These are phyloP conservation scores for Calocybe cyanea DNA, from an alignment of 768 basidiomycete genomes.

Conservation along the genomic window DNA sequence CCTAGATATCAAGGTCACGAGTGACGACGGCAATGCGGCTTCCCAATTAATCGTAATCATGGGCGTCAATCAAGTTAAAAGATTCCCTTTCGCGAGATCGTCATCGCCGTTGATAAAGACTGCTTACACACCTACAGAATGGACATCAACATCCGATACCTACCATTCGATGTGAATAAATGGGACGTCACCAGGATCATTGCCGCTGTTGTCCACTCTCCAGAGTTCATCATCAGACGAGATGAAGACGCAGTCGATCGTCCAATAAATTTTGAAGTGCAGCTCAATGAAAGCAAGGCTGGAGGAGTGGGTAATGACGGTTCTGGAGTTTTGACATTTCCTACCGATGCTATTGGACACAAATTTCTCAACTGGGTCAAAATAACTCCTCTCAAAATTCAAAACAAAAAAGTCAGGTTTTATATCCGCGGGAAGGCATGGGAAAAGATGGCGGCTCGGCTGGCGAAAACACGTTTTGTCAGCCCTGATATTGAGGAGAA, in stretches of 20 bases:
- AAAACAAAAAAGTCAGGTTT: constrained; percentile 38
- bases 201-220: constrained; percentile 53
- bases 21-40: too few relatives aligned
- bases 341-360: constrained; percentile 31
- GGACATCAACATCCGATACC: constrained; percentile 32
- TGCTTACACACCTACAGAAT: constrained; percentile 17
- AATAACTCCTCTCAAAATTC: constrained; percentile 37
- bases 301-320: constrained; percentile 59
- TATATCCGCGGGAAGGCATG: constrained; percentile 11
- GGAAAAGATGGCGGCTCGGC: constrained; percentile 24
- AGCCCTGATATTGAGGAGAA: constrained; percentile 52
- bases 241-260: constrained; percentile 25
- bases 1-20: too few relatives aligned
- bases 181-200: constrained; percentile 59
- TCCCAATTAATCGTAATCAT: not conserved
- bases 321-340: constrained; percentile 37
- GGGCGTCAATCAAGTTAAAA: not conserved
- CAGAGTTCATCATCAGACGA: constrained; percentile 39
- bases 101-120: too few relatives aligned
- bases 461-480: constrained; percentile 54
- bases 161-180: constrained; percentile 40
- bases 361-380: constrained; percentile 46
- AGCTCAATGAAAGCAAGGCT: constrained; percentile 42
- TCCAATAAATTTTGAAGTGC: constrained; percentile 58
- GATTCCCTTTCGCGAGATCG: not conserved